Evolutionary conservation across 2,329 filamentous ascomycete species (phyloP).

Genomic region (Colletotrichum sp.): DNA sequence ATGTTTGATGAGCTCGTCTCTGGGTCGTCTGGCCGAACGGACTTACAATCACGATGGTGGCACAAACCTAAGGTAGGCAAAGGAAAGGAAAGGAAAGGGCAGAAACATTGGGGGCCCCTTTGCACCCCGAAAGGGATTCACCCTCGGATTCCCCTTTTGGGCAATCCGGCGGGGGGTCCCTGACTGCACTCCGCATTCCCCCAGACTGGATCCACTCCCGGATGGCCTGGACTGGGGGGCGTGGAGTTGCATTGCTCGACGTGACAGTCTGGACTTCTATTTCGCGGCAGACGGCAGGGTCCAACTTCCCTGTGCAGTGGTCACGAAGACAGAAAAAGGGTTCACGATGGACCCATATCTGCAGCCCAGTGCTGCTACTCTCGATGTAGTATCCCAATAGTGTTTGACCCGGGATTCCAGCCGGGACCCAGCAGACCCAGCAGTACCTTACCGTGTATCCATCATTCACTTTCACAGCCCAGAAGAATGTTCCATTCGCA

Average conservation of each 20-base stretch:
- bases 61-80: not conserved
- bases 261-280: not conserved
- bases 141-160: slow-evolving; percentile 15
- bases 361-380: not conserved
- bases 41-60: not conserved
- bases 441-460: not conserved
- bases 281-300: not conserved
- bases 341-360: not conserved
- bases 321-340: not conserved
- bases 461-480: not conserved
- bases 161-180: slow-evolving; percentile 1
- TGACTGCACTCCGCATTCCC: slow-evolving; percentile 16
- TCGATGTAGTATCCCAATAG: not conserved
- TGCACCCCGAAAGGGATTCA: slow-evolving; percentile 2
- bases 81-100: not conserved
- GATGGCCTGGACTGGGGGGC: not conserved
- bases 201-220: not conserved
- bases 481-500: not conserved
- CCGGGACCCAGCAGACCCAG: not conserved
- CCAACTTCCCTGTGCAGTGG: not conserved
- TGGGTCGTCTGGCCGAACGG: not conserved
- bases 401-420: not conserved
- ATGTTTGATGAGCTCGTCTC: slow-evolving; percentile 32
- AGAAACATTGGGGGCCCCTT: slow-evolving; percentile 2
- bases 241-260: not conserved